These are phyloP conservation scores for Alternaria sp. DNA, from an alignment of 2,329 filamentous ascomycete genomes.

Conservation along the genomic window DNA sequence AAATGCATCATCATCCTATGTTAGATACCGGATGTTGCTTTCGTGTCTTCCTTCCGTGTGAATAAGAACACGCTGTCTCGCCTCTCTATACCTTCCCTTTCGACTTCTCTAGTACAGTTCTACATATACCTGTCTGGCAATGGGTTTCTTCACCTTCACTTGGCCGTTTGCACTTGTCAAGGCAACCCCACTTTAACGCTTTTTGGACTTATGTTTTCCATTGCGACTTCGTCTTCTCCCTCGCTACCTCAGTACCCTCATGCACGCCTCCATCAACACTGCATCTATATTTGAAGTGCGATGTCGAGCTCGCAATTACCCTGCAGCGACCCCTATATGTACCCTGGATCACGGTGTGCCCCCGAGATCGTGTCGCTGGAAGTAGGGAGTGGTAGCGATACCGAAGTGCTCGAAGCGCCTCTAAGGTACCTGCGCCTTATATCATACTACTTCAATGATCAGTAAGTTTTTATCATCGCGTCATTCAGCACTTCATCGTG, in stretches of 20 bases:
- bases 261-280: neutral
- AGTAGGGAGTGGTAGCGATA: neutral
- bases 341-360: neutral
- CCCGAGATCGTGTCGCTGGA: neutral
- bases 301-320: neutral
- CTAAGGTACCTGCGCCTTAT: neutral
- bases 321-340: neutral
- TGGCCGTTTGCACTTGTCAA: neutral
- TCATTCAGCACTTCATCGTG: neutral
- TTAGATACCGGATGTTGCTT: neutral
- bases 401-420: neutral
- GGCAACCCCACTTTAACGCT: neutral
- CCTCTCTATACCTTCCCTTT: neutral
- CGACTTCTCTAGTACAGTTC: neutral
- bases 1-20: neutral
- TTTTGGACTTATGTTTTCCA: neutral
- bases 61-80: neutral
- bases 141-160: neutral
- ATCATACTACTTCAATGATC: neutral
- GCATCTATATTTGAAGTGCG: neutral
- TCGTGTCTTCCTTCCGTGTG: neutral
- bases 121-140: neutral
- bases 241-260: no score
- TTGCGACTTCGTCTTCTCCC: neutral
- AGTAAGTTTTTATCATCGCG: neutral